Evolutionary conservation across 1,139 yeast species (phyloP).

Genomic region (Sugiyamaella castrensis): DNA sequence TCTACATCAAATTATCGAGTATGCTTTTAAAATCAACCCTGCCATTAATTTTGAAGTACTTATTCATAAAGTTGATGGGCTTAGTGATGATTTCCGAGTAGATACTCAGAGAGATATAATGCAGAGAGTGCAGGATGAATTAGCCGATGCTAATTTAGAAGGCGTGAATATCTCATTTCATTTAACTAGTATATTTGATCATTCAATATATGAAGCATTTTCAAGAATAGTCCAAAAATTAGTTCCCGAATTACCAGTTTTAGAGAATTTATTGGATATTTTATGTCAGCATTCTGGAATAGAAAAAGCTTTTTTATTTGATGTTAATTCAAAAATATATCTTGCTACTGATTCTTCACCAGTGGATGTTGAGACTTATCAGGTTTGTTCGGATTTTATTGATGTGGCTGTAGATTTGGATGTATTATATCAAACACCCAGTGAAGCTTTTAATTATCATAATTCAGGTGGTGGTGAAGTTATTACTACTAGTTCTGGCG

Average conservation of each 20-base stretch:
- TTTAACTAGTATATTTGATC: constrained; percentile 90
- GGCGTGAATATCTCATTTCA: constrained; percentile 91
- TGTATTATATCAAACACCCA: constrained; percentile 31
- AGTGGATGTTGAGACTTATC: constrained; percentile 91
- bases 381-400: constrained; percentile 94
- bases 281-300: constrained; percentile 85
- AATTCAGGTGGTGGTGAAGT: constrained; percentile 4
- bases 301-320: constrained; percentile 90
- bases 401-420: constrained; percentile 91
- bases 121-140: constrained; percentile 93
- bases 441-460: constrained; percentile 11
- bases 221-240: constrained; percentile 89
- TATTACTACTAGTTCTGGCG: background rate
- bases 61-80: constrained; percentile 92
- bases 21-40: constrained; percentile 84
- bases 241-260: constrained; percentile 80
- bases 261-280: constrained; percentile 85
- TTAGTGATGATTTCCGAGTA: constrained; percentile 86
- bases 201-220: constrained; percentile 92
- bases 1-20: constrained; percentile 82
- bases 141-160: constrained; percentile 82
- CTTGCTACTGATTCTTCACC: constrained; percentile 96
- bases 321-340: constrained; percentile 88
- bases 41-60: constrained; percentile 84
- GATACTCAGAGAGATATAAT: constrained; percentile 96